These are phyloP conservation scores for Gilbertella persicaria DNA, from an alignment of 371 early-diverging fungal species.

Conservation along the genomic window DNA sequence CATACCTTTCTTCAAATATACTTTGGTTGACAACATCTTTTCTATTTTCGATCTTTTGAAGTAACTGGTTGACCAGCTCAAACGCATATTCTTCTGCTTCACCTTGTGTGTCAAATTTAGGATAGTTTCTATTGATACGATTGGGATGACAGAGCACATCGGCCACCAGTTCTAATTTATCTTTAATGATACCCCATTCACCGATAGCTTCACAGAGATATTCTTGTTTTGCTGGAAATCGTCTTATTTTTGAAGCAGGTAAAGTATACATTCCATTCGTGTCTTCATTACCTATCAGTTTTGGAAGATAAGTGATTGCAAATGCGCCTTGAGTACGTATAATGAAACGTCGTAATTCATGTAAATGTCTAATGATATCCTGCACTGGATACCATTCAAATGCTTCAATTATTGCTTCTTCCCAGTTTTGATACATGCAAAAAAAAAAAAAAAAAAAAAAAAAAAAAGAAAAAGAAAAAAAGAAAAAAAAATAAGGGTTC, in stretches of 20 bases:
- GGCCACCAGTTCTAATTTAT: not conserved
- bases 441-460: not conserved
- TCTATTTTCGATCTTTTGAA: not conserved
- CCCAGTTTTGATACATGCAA: not conserved
- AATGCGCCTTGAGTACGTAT: not conserved
- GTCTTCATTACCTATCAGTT: not conserved
- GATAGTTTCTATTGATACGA: slow-evolving; percentile 12
- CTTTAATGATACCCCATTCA: slow-evolving; percentile 1
- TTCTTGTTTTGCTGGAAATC: slow-evolving; percentile 9
- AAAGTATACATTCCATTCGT: no score
- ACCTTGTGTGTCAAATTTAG: slow-evolving; percentile 6
- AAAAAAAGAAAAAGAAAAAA: not conserved
- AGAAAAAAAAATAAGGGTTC: slow-evolving; percentile 2
- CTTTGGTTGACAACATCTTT: not conserved
- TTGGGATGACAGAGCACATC: slow-evolving; percentile 4
- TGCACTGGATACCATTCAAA: not conserved
- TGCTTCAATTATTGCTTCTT: not conserved
- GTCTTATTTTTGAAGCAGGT: not conserved
- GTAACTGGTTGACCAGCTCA: not conserved
- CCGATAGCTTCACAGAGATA: slow-evolving; percentile 15
- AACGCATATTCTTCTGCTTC: slow-evolving; percentile 5
- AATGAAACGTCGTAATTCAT: not conserved
- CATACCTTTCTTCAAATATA: slow-evolving; percentile 2
- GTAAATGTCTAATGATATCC: not conserved
- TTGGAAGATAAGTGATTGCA: not conserved